phyloP scores from a whole-genome alignment of 1,139 yeast species.

The Blastobotrys persicus region DNA sequence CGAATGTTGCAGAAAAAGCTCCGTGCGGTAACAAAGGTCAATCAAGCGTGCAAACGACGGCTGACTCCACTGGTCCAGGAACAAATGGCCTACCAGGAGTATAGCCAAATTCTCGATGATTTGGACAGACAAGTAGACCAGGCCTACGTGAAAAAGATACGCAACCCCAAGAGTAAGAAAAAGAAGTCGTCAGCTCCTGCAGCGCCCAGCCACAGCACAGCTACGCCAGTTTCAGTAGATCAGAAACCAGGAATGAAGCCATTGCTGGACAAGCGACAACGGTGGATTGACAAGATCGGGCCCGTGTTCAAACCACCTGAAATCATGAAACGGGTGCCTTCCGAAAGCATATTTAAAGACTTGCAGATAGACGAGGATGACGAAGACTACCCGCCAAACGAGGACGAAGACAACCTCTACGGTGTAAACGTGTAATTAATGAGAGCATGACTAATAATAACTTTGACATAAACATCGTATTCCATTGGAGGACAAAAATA shows the following conservation, averaged over 20 bases:
- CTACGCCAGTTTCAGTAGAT: constrained; percentile 48
- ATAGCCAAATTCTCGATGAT: constrained; percentile 83
- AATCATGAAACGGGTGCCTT: constrained; percentile 73
- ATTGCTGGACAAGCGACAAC: constrained; percentile 74
- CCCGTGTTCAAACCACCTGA: constrained; percentile 66
- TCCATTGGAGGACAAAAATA: too few relatives aligned
- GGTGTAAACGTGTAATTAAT: constrained; percentile 5
- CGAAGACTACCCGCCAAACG: constrained; percentile 51
- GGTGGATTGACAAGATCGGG: constrained; percentile 91
- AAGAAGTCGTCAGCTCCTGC: constrained; percentile 45
- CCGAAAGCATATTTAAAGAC: constrained; percentile 52
- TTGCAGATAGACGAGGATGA: constrained; percentile 48
- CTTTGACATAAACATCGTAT: too few relatives aligned
- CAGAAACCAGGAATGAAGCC: constrained; percentile 71
- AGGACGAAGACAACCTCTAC: constrained; percentile 31
- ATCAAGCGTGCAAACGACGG: constrained; percentile 63
- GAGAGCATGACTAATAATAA: not conserved
- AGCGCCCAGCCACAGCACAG: constrained; percentile 23
- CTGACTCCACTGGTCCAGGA: constrained; percentile 78
- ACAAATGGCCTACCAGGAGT: constrained; percentile 94
- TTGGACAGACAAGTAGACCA: constrained; percentile 96
- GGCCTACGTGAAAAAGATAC: constrained; percentile 78
- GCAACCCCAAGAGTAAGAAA: constrained; percentile 79
- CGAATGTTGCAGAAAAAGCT: constrained; percentile 70
- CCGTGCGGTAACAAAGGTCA: constrained; percentile 57